Evolutionary conservation across 2,329 filamentous ascomycete species (phyloP).

Genomic region (Sclerotinia trifoliorum): DNA sequence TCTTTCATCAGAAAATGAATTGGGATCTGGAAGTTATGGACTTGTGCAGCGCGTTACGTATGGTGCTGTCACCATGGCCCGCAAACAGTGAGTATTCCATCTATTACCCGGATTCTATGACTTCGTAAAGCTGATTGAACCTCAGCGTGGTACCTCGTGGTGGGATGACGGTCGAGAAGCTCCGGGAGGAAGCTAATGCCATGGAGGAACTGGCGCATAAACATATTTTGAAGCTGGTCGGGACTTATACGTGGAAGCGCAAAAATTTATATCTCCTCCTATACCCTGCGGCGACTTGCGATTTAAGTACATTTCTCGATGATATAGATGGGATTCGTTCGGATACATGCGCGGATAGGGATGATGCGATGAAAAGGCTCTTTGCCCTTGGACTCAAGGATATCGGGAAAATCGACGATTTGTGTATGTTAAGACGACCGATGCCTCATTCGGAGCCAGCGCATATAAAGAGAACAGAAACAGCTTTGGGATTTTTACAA

Average conservation of each 20-base stretch:
- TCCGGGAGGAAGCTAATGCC: conserved; percentile 48
- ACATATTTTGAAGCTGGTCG: conserved; percentile 50
- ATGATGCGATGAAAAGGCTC: conserved; percentile 42
- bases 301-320: conserved; percentile 45
- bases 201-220: conserved; percentile 50
- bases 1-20: conserved; percentile 33
- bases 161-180: conserved; percentile 43
- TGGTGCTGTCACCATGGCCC: conserved; percentile 44
- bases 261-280: conserved; percentile 48
- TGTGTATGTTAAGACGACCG: conserved; percentile 20
- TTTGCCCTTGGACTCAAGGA: conserved; percentile 43
- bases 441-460: not conserved
- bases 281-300: conserved; percentile 50
- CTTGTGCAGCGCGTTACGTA: conserved; percentile 47
- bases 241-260: conserved; percentile 46
- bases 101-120: not conserved
- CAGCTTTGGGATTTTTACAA: conserved; percentile 45
- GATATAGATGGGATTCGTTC: conserved; percentile 46
- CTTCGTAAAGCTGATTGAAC: conserved; percentile 32
- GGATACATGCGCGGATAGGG: conserved; percentile 45
- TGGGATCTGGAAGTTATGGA: conserved; percentile 48
- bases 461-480: conserved; percentile 30
- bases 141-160: conserved; percentile 27
- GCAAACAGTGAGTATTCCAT: conserved; percentile 42
- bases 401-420: conserved; percentile 36